Evolutionary conservation across 139 green algal species (phyloP).

Genomic region (Medakamo hakoo): DNA sequence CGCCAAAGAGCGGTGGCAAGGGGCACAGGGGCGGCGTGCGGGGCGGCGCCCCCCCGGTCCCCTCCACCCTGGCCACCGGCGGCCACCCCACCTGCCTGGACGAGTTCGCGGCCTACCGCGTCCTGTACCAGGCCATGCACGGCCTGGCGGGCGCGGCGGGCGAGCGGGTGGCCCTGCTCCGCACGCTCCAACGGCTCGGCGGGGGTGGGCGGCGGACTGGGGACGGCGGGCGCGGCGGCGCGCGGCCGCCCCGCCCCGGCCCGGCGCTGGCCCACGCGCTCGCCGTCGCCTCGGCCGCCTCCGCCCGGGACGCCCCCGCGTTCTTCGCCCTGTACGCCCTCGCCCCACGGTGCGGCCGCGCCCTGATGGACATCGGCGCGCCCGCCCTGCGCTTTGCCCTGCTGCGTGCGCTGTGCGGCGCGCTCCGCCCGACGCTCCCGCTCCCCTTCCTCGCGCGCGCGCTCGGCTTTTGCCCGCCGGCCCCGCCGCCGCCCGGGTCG

Average conservation of each 20-base stretch:
- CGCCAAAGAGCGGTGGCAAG: background rate
- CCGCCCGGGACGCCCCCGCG: slow-evolving; percentile 14
- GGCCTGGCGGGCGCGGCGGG: slow-evolving; percentile 15
- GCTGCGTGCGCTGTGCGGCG: slow-evolving; percentile 31
- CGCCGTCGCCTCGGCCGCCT: slow-evolving; percentile 23
- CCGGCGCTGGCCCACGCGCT: slow-evolving; percentile 43
- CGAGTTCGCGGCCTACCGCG: slow-evolving; percentile 45
- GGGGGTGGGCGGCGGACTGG: background rate
- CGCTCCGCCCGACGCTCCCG: slow-evolving; percentile 33
- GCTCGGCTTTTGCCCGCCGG: slow-evolving; percentile 36
- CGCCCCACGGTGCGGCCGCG: slow-evolving; percentile 41
- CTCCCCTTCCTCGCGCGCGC: slow-evolving; percentile 27
- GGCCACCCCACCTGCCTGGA: slow-evolving; percentile 2
- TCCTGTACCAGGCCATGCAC: slow-evolving; percentile 53
- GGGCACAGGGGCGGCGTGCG: background rate
- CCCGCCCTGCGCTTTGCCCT: slow-evolving; percentile 31
- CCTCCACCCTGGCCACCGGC: no score
- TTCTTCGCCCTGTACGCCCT: slow-evolving; percentile 60
- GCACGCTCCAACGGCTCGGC: slow-evolving; percentile 24
- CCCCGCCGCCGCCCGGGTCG: background rate
- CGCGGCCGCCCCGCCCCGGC: slow-evolving; percentile 8
- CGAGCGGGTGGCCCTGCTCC: slow-evolving; percentile 32
- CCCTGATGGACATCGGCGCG: slow-evolving; percentile 51
- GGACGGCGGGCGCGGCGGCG: slow-evolving; percentile 2
- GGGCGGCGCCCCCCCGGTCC: background rate